These are phyloP conservation scores for Fusarium fujikuroi DNA, from an alignment of 2,329 filamentous ascomycete genomes.

Conservation along the genomic window DNA sequence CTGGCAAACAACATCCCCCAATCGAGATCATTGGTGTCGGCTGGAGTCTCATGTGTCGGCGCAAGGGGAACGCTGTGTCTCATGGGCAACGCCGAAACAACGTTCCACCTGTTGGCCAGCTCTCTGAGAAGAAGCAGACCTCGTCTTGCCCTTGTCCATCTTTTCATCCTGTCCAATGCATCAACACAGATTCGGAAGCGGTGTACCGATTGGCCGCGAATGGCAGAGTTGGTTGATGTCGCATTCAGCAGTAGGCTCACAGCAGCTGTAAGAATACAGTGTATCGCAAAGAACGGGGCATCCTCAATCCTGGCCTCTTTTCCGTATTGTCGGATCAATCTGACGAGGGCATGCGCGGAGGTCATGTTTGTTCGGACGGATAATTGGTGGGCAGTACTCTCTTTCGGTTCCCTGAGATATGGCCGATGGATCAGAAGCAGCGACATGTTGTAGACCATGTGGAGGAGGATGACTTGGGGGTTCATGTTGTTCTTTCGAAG, in stretches of 20 bases:
- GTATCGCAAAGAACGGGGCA: neutral
- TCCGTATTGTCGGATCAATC: neutral
- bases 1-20: neutral
- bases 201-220: neutral
- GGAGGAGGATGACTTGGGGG: neutral
- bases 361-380: neutral
- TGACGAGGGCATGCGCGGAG: neutral
- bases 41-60: neutral
- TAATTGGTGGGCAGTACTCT: neutral
- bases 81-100: neutral
- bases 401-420: neutral
- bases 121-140: neutral
- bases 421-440: neutral
- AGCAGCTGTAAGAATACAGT: neutral
- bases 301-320: neutral
- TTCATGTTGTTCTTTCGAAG: neutral
- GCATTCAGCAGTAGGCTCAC: neutral
- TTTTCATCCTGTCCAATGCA: neutral
- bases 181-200: neutral
- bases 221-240: neutral
- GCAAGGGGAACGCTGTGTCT: neutral
- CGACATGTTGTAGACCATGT: neutral
- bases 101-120: neutral
- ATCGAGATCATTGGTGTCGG: neutral
- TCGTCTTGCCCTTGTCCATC: neutral